phyloP scores from a whole-genome alignment of 495 filamentous ascomycete genomes.

The Lasiosphaeria miniovina region DNA sequence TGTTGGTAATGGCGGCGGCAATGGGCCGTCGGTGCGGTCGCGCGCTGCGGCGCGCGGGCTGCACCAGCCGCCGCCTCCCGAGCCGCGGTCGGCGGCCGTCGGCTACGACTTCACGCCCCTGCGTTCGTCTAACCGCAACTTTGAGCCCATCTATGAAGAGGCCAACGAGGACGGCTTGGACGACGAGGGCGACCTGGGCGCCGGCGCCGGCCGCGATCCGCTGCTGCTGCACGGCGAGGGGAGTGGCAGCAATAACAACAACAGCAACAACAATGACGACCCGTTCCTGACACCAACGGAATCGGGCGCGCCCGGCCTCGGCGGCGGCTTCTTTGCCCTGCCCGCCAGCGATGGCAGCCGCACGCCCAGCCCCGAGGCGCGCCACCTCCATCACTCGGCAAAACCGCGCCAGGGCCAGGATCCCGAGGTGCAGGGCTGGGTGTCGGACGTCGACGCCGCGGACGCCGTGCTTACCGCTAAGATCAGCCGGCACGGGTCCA shows the following conservation, averaged over 20 bases:
- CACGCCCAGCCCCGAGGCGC: conserved; percentile 31
- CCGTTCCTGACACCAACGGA: conserved; percentile 42
- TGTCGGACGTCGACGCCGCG: conserved; percentile 56
- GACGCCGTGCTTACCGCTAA: conserved; percentile 42
- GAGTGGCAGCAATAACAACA: neutral
- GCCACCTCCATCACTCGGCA: conserved; percentile 4
- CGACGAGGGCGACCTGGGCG: too few species aligned
- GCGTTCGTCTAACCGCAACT: conserved; percentile 23
- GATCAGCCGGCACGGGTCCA: conserved; percentile 18
- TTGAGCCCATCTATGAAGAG: conserved; percentile 61
- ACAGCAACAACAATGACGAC: conserved; percentile 31
- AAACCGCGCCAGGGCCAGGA: conserved; percentile 31
- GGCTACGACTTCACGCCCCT: conserved; percentile 24
- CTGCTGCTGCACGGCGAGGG: neutral
- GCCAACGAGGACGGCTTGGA: conserved; percentile 44
- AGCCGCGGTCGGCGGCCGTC: neutral
- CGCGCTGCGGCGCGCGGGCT: conserved; percentile 22
- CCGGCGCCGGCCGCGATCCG: neutral
- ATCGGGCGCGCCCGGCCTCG: neutral
- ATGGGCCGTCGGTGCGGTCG: neutral
- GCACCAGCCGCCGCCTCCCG: conserved; percentile 27
- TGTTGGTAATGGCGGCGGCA: neutral
- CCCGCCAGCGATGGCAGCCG: conserved; percentile 2
- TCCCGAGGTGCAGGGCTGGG: conserved; percentile 59
- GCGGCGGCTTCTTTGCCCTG: neutral